Evolutionary conservation across 768 basidiomycete species (phyloP), one percentile per base, ranked within the genome.

Genomic region (Macrolepiota fuliginosa): DNA sequence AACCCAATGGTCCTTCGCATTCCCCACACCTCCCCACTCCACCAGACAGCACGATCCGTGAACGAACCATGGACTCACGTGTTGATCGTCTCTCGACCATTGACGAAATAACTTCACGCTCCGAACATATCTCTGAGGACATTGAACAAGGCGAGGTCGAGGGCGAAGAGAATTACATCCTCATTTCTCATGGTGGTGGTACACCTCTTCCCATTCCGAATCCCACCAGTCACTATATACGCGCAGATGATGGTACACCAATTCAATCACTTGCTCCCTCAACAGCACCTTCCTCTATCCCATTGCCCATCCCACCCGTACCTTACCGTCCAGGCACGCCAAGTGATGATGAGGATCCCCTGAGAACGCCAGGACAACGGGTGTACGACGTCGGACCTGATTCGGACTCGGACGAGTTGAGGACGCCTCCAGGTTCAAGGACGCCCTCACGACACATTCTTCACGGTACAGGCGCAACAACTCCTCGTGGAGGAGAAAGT

Each of bases 21-120:
- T 54, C 60, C 17, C 73, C 68, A 4, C 71, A 67, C 54, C 73
- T 76, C 12, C 76, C 76, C 12, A 77, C 78, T 0, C 76, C 79
- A 47, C 76, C 78, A 46, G 70, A 73, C 51, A 75, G 74, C 24
- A 70, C 71, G 39, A 65, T 59, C 45, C 63, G 63, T 19, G 65
- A 68, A 32, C 15, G 54, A 65, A 65, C 57, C 62, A 68, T 60
- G 17, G 58, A 63, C 6, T 61, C 66, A 46, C 66, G 64, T 17
- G 46, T 61, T 29, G 53, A 65, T 54, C 71, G 69, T 13, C 68
- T 74, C 19, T 73, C 69, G 29, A 72, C 74, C 24, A 73, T 73
- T 59, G 68, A 66, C 12, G 74, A 73, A 63, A 61, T 72, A 32
- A 70, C 74, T 1, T 72, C 72, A 6, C 52, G 60, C 2, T 62